Evolutionary conservation across 306 rosid species (phyloP), one percentile per base, ranked within the genome.

Genomic region (Vigna unguiculata): DNA sequence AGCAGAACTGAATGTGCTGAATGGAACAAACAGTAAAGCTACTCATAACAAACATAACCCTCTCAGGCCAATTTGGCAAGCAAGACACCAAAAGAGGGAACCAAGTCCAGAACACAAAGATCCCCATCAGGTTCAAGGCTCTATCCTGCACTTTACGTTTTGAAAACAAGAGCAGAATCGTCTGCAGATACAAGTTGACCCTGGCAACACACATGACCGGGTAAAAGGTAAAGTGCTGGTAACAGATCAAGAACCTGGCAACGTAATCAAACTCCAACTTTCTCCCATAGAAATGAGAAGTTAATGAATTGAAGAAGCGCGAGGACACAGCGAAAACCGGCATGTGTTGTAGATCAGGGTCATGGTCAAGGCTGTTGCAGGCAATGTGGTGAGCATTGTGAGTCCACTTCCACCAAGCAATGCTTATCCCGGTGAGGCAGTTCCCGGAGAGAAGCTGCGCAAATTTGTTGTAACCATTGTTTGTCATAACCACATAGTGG

Each of bases 321-420:
- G 90, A 30, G 1, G 93, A 91, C n/a, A 91, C 96, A 0, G 93
- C 96, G 9, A 91, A 86, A 47, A 91, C 85, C 0, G 93, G 96
- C 77, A 91, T 86, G 83, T 89, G 92, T 57, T 91, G 97, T 7
- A 91, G 92, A 80, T 91, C 97, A 15, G 93, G 97, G 52, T 91
- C 97, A 53, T 89, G 63, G 58, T 91, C 97, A 11, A 91, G 97
- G 63, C 94, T 91, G 57, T 91, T 91, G 82, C 92, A 87, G 43
- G 94, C 86, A 61, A 89, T 72, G 72, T 91, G 94, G 61, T 91
- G 97, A 28, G 88, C 91, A 74, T 89, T 89, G 57, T 91, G 97
- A 61, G 93, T 89, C 97, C 97, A 91, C 62, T 91, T 91, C 97
- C 97, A 91, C 93, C 97, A 88, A 4, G 94, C 97, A 53, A 91